These are phyloP conservation scores for Beta corolliflora DNA, from an alignment of 179 eudicot genomes.

Conservation along the genomic window DNA sequence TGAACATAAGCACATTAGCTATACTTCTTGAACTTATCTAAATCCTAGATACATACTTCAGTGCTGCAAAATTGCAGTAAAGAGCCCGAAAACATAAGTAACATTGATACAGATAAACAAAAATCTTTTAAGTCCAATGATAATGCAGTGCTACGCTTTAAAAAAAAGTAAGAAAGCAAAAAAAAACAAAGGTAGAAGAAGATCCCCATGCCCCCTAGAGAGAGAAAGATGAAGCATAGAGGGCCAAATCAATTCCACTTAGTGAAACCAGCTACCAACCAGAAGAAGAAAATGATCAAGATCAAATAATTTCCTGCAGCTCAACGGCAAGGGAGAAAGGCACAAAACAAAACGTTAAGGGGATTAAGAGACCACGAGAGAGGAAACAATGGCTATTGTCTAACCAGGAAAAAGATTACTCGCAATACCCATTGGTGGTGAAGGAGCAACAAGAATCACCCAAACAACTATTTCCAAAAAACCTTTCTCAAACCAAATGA, in stretches of 20 bases:
- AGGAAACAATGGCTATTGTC: neutral
- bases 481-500: neutral
- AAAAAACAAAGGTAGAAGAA: neutral
- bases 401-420: conserved; percentile 1
- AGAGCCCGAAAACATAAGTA: neutral
- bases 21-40: neutral
- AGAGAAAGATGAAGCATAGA: neutral
- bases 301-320: neutral
- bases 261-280: neutral
- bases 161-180: neutral
- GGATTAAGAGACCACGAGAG: neutral
- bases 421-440: neutral
- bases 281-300: neutral
- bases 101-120: neutral
- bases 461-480: neutral
- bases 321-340: neutral
- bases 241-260: neutral
- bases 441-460: neutral
- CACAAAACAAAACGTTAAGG: neutral
- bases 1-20: neutral
- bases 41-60: neutral
- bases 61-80: neutral
- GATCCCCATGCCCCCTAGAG: neutral
- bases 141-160: neutral
- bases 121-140: neutral